phyloP scores from a whole-genome alignment of 2,329 filamentous ascomycete genomes.

The Penicillium aurantiogriseum region DNA sequence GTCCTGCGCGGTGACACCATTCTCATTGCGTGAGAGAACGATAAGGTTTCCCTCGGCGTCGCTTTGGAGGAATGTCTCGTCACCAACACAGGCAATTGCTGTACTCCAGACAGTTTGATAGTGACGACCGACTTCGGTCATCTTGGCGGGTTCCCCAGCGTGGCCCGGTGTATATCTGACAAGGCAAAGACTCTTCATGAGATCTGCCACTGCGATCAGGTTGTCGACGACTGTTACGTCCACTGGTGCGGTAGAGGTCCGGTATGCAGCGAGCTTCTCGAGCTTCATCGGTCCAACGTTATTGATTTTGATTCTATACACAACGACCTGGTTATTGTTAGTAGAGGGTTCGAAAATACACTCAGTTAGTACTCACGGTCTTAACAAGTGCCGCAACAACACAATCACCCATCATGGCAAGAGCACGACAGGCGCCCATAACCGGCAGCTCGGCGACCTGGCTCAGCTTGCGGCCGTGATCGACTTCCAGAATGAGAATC shows the following conservation, averaged over 20 bases:
- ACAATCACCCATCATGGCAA: constrained; percentile 71
- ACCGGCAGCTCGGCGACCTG: constrained; percentile 67
- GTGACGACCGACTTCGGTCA: constrained; percentile 75
- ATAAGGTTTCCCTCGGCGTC: constrained; percentile 87
- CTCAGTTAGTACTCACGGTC: constrained; percentile 56
- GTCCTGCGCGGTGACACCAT: constrained; percentile 73
- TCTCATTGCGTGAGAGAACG: constrained; percentile 70
- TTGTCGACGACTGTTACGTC: constrained; percentile 73
- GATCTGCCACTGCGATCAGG: constrained; percentile 78
- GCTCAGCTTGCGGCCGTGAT: constrained; percentile 68
- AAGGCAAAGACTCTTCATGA: constrained; percentile 89
- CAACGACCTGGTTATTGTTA: constrained; percentile 51
- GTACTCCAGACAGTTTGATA: constrained; percentile 81
- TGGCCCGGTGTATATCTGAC: constrained; percentile 66
- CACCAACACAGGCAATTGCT: constrained; percentile 68
- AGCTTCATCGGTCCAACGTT: constrained; percentile 51
- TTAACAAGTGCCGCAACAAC: constrained; percentile 89
- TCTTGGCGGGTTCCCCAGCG: constrained; percentile 57
- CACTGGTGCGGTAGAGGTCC: constrained; percentile 79
- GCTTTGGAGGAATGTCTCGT: constrained; percentile 74
- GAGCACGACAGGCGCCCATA: constrained; percentile 75
- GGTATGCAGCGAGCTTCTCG: constrained; percentile 70
- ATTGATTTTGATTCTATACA: constrained; percentile 52
- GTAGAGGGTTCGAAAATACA: constrained; percentile 5
- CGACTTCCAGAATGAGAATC: constrained; percentile 79